A percentile compares a stretch with the other conserved stretches of the same genome.
Evolutionary conservation across 768 basidiomycete genomes (phyloP).

Genomic region (Lanmaoa pseudosensibilis): DNA sequence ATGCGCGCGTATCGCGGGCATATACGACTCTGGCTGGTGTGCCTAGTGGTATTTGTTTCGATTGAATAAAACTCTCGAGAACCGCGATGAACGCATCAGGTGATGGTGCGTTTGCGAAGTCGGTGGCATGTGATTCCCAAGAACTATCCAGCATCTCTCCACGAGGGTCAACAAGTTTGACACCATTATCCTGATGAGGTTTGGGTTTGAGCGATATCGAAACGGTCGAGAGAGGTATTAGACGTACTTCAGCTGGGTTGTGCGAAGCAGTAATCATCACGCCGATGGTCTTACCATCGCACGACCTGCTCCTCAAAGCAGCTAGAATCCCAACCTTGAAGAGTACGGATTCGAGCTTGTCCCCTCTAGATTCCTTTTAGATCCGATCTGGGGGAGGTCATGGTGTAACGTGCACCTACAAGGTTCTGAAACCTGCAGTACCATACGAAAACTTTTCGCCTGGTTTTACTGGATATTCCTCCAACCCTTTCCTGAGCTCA

Average conservation of each 20-base stretch:
- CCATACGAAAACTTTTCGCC: slow-evolving; percentile 80
- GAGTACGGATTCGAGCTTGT: slow-evolving; percentile 81
- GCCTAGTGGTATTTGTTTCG: slow-evolving; percentile 71
- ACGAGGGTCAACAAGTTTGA: slow-evolving; percentile 94
- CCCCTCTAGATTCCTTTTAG: slow-evolving; percentile 47
- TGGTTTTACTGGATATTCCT: slow-evolving; percentile 71
- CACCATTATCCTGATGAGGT: slow-evolving; percentile 84
- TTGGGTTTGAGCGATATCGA: background rate
- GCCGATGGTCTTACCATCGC: slow-evolving; percentile 90
- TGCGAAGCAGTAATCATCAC: slow-evolving; percentile 99
- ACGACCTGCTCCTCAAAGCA: slow-evolving; percentile 83
- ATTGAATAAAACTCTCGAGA: slow-evolving; percentile 60
- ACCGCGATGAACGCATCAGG: slow-evolving; percentile 70
- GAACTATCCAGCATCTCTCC: slow-evolving; percentile 96
- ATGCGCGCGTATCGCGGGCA: slow-evolving; percentile 91
- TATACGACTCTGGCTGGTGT: slow-evolving; percentile 84
- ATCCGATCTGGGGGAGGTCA: slow-evolving; percentile 7
- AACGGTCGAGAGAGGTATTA: background rate
- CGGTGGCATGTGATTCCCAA: slow-evolving; percentile 90
- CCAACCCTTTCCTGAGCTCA: slow-evolving; percentile 48
- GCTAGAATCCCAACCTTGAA: slow-evolving; percentile 93
- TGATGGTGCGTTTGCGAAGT: slow-evolving; percentile 78
- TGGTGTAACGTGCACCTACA: slow-evolving; percentile 51
- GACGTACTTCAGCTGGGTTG: slow-evolving; percentile 90
- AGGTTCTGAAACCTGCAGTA: slow-evolving; percentile 90